Evolutionary conservation across 2,329 filamentous ascomycete genomes (phyloP).

Genomic region (Calonectria hongkongensis): DNA sequence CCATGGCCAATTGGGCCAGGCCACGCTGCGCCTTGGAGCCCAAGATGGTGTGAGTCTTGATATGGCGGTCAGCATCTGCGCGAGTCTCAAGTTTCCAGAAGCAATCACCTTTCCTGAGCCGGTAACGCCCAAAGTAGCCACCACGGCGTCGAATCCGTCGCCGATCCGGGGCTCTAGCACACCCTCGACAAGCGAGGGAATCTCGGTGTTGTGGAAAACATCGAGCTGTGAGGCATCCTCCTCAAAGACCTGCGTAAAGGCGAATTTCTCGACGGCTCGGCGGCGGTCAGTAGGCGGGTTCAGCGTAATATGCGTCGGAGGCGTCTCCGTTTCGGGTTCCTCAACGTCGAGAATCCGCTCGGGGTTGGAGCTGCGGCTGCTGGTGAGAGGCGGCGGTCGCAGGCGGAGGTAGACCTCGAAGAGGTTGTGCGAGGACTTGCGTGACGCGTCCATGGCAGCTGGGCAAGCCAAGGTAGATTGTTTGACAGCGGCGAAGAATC

Average conservation of each 20-base stretch:
- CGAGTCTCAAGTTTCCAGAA: background rate
- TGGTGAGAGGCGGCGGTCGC: slow-evolving; percentile 78
- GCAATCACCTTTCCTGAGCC: slow-evolving; percentile 91
- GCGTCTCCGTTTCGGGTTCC: slow-evolving; percentile 64
- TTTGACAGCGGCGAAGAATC: background rate
- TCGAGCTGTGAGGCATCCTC: slow-evolving; percentile 90
- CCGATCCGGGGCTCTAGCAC: slow-evolving; percentile 83
- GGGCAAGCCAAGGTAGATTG: slow-evolving; percentile 3
- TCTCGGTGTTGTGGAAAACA: slow-evolving; percentile 86
- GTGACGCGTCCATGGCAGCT: slow-evolving; percentile 62
- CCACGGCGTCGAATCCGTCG: slow-evolving; percentile 89
- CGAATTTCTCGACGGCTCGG: slow-evolving; percentile 93
- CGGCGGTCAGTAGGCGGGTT: slow-evolving; percentile 91
- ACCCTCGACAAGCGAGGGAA: slow-evolving; percentile 85
- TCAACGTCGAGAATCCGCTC: slow-evolving; percentile 90
- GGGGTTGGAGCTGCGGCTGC: slow-evolving; percentile 60
- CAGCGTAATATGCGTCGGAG: slow-evolving; percentile 82
- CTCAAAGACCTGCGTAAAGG: slow-evolving; percentile 94
- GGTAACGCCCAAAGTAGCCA: slow-evolving; percentile 95
- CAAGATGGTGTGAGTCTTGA: slow-evolving; percentile 94
- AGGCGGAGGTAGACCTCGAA: slow-evolving; percentile 95
- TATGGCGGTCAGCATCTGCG: slow-evolving; percentile 30
- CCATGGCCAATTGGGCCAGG: slow-evolving; percentile 92
- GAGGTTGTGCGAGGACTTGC: slow-evolving; percentile 71
- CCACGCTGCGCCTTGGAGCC: slow-evolving; percentile 91